Base-by-base conservation (phyloP, 2,329 filamentous ascomycete species). In the Penicillium sp. region DNA sequence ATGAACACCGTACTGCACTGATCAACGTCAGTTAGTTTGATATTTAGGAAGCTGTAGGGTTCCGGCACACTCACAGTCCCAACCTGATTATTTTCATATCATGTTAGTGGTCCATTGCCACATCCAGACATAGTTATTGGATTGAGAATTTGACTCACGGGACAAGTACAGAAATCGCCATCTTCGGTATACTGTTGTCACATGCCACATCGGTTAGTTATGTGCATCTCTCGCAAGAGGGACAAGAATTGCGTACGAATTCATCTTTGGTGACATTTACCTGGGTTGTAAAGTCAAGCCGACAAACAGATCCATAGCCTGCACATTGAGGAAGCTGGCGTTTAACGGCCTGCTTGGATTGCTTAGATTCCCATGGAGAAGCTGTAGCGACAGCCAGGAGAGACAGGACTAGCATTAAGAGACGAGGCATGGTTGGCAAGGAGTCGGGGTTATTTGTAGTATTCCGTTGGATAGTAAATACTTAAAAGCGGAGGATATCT, bases 141-240 rank as follows among this genome's bases (percentile, higher is more conserved):
- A 9, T 14, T 28, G n/a, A 26, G 16, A 5, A 30, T 24, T 2
- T 38, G 18, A 42, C 35, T 30, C 26, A 51, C 49, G 9, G 24
- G 23, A n/a, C 35, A 51, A 30, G 49, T 20, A 26, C 49, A 51
- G 24, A 51, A 51, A 20, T 51, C 49, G 18, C 49, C 49, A 42
- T 51, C 49, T 51, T 51, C 18, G 3, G 35, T 51, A 14, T 51
- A 51, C 23, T 51, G 8, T 28, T 4, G 26, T 42, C 14, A 51
- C 33, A 42, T 18, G 20, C 26, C 11, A 24, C 23, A 51, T n/a
- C 11, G n/a, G 35, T 51, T 9, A 42, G 48, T 28, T 6, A 51
- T 21, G n/a, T 9, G 33, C 11, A 20, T 28, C 8, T 28, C 40
- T 1, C 16, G 5, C 18, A 35, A 18, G 30, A 12, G 33, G 16